Evolutionary conservation across 2,329 filamentous ascomycete genomes (phyloP).

Genomic region (Corynespora cassiicola): DNA sequence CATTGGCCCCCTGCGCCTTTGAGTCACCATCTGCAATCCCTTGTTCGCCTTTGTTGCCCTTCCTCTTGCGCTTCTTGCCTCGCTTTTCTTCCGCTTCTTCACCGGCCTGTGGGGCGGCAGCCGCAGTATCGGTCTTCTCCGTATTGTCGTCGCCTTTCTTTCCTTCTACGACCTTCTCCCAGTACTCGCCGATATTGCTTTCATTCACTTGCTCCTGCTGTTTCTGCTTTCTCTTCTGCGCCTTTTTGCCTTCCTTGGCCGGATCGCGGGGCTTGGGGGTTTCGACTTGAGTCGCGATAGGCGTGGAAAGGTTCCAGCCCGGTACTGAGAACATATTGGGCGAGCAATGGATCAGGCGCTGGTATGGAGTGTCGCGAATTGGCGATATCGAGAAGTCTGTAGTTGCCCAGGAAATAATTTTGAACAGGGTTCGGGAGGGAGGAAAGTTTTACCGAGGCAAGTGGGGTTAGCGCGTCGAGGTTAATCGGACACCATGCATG

Average conservation of each 20-base stretch:
- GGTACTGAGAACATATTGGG: slow-evolving; percentile 92
- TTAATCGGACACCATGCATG: too few relatives aligned
- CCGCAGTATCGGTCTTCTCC: slow-evolving; percentile 70
- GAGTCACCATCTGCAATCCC: slow-evolving; percentile 27
- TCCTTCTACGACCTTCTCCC: slow-evolving; percentile 50
- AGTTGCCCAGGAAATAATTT: too few relatives aligned
- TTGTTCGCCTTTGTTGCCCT: slow-evolving; percentile 30
- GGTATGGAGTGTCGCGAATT: too few relatives aligned
- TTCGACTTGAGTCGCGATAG: slow-evolving; percentile 74
- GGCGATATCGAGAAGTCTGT: too few relatives aligned
- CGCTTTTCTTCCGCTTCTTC: slow-evolving; percentile 45
- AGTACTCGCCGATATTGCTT: slow-evolving; percentile 57
- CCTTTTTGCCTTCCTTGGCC: slow-evolving; percentile 58
- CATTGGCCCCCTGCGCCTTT: slow-evolving; percentile 30
- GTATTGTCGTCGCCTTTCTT: slow-evolving; percentile 57
- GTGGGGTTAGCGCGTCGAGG: too few relatives aligned
- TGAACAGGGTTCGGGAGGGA: too few relatives aligned
- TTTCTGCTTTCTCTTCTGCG: slow-evolving; percentile 61
- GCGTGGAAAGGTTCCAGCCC: slow-evolving; percentile 84
- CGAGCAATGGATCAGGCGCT: slow-evolving; percentile 3
- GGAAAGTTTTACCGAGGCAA: too few relatives aligned
- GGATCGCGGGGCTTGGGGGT: slow-evolving; percentile 39
- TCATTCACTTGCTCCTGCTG: slow-evolving; percentile 84
- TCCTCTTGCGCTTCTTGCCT: slow-evolving; percentile 39
- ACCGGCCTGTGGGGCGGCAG: slow-evolving; percentile 31